Conservation (phyloP, 2,329 filamentous ascomycete genomes). For the Penicillium sp. region DNA sequence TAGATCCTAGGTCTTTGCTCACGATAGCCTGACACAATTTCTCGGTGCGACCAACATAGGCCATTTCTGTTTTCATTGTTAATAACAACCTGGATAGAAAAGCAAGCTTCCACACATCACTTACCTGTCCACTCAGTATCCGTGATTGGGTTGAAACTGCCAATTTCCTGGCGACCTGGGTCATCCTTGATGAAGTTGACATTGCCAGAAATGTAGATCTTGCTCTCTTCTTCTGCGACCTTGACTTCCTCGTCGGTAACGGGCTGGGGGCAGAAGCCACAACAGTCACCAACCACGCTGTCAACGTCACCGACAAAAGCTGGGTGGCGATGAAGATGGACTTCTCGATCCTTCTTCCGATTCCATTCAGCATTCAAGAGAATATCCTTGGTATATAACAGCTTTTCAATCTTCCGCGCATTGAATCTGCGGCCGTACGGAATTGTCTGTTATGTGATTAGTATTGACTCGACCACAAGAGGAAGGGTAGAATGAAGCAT, state of each 20-base stretch:
- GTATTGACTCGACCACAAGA: conserved; percentile 47
- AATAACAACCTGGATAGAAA: neutral
- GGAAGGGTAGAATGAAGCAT: conserved; percentile 50
- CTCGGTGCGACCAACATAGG: conserved; percentile 76
- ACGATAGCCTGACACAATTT: conserved; percentile 78
- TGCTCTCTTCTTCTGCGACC: conserved; percentile 66
- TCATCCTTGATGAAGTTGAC: conserved; percentile 76
- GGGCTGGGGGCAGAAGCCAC: conserved; percentile 70
- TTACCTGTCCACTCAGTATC: conserved; percentile 72
- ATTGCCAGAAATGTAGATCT: conserved; percentile 71
- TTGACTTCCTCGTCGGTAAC: conserved; percentile 69
- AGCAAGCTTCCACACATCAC: too few relatives aligned
- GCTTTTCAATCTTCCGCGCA: conserved; percentile 66
- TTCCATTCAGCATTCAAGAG: conserved; percentile 88
- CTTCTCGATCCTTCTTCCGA: conserved; percentile 67
- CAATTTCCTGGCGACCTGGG: conserved; percentile 71
- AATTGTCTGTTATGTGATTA: conserved; percentile 28
- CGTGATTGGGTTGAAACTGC: conserved; percentile 75
- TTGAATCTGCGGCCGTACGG: conserved; percentile 40
- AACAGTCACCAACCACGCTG: conserved; percentile 77
- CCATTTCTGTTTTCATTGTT: conserved; percentile 60
- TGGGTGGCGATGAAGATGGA: conserved; percentile 78
- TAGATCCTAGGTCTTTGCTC: conserved; percentile 66
- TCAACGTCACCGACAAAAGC: conserved; percentile 76
- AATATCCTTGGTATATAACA: conserved; percentile 77